phyloP scores from a whole-genome alignment of 148 eudicot genomes.

The Cornus suecica region DNA sequence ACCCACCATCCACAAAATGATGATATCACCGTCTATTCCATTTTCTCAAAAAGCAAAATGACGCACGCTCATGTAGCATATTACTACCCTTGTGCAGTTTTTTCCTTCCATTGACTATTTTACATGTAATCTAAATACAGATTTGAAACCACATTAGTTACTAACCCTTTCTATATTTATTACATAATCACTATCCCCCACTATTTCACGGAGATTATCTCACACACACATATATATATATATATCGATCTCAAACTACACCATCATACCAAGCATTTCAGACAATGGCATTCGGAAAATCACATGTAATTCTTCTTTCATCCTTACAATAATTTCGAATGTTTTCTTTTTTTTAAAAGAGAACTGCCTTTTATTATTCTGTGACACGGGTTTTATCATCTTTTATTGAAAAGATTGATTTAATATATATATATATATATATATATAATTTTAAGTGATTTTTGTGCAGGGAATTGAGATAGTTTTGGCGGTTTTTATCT shows the following conservation, averaged over 20 bases:
- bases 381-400: too few relatives aligned
- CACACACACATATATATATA: neutral
- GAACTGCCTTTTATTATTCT: too few relatives aligned
- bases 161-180: neutral
- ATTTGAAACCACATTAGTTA: neutral
- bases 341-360: too few relatives aligned
- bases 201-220: neutral
- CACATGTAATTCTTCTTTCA: conserved; percentile 10
- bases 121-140: neutral
- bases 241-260: neutral
- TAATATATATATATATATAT: too few relatives aligned
- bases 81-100: neutral
- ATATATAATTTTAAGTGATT: neutral
- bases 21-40: conserved; percentile 1
- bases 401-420: too few relatives aligned
- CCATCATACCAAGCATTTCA: neutral
- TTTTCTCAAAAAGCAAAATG: neutral
- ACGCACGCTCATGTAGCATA: neutral
- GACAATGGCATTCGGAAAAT: conserved; percentile 11
- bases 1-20: neutral
- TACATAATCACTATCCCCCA: neutral
- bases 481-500: conserved; percentile 1
- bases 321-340: neutral
- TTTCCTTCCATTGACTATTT: neutral
- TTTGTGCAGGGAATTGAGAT: conserved; percentile 14